Evolutionary conservation across 2,329 filamentous ascomycete genomes (phyloP).

Genomic region (Aspergillus pseudoviridinutans): DNA sequence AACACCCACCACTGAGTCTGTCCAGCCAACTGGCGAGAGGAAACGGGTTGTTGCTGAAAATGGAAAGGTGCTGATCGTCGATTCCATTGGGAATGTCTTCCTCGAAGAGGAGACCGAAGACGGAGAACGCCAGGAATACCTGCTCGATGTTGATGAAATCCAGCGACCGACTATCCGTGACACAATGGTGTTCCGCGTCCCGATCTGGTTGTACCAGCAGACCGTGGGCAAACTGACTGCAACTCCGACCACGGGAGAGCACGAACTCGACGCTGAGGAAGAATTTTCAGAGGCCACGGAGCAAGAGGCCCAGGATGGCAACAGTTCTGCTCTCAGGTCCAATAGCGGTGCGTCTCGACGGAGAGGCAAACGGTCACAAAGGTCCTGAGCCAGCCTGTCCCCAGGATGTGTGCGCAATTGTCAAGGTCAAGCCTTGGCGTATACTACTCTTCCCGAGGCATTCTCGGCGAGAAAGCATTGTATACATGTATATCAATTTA

Average conservation of each 20-base stretch:
- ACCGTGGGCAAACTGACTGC: constrained; percentile 28
- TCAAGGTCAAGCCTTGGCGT: not conserved
- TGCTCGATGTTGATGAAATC: constrained; percentile 87
- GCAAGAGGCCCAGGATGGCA: constrained; percentile 17
- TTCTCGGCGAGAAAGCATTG: not conserved
- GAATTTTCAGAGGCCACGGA: constrained; percentile 20
- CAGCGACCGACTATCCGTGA: constrained; percentile 71
- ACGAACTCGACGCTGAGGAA: constrained; percentile 9
- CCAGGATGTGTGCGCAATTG: not conserved
- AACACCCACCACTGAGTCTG: constrained; percentile 50
- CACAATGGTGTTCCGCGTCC: constrained; percentile 77
- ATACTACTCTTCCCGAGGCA: not conserved
- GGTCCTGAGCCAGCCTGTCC: constrained; percentile 15
- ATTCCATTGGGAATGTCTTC: constrained; percentile 87
- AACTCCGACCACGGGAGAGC: constrained; percentile 7
- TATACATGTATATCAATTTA: not conserved
- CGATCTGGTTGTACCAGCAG: constrained; percentile 65
- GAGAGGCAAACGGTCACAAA: constrained; percentile 28
- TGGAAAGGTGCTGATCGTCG: constrained; percentile 89
- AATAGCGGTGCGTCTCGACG: constrained; percentile 20
- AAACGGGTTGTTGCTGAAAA: constrained; percentile 91
- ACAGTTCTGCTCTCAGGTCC: constrained; percentile 22
- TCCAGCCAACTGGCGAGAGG: constrained; percentile 68
- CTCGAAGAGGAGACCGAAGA: constrained; percentile 90
- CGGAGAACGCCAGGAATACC: constrained; percentile 73